A percentile compares a stretch with the other conserved stretches of the same genome.
phyloP scores from a whole-genome alignment of 306 rosid species.

The Pueraria montana region DNA sequence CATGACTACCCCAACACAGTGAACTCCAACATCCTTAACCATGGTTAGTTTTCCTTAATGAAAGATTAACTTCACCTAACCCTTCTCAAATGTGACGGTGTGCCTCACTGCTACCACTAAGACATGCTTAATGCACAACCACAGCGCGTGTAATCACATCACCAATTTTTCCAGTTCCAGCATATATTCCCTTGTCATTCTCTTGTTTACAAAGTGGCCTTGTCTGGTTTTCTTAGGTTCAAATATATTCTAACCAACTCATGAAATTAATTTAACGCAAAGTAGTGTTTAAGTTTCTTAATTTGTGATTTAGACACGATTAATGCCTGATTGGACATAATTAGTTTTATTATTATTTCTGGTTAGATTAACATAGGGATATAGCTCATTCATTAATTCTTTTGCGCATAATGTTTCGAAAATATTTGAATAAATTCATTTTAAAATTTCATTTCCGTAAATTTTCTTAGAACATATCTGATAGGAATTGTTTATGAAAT shows the following conservation, averaged over 20 bases:
- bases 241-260: background rate
- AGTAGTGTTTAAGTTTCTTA: background rate
- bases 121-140: background rate
- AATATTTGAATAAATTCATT: background rate
- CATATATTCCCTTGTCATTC: slow-evolving; percentile 4
- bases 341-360: background rate
- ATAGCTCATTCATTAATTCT: background rate
- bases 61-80: slow-evolving; percentile 10
- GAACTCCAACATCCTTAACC: slow-evolving; percentile 49
- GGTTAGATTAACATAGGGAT: background rate
- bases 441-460: background rate
- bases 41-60: slow-evolving; percentile 42
- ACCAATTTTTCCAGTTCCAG: slow-evolving; percentile 8
- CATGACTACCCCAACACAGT: slow-evolving; percentile 47
- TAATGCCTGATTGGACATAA: background rate
- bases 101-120: slow-evolving; percentile 14
- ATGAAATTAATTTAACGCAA: background rate
- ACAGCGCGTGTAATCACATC: slow-evolving; percentile 29
- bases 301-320: background rate
- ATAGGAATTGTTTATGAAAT: too few relatives aligned
- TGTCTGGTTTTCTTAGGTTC: slow-evolving; percentile 10
- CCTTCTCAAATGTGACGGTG: background rate
- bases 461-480: background rate
- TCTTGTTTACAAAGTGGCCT: background rate
- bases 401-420: background rate